Evolutionary conservation across 2,329 filamentous ascomycete species (phyloP), one percentile per base, ranked within the genome.

Genomic region (Coniochaeta sp.): DNA sequence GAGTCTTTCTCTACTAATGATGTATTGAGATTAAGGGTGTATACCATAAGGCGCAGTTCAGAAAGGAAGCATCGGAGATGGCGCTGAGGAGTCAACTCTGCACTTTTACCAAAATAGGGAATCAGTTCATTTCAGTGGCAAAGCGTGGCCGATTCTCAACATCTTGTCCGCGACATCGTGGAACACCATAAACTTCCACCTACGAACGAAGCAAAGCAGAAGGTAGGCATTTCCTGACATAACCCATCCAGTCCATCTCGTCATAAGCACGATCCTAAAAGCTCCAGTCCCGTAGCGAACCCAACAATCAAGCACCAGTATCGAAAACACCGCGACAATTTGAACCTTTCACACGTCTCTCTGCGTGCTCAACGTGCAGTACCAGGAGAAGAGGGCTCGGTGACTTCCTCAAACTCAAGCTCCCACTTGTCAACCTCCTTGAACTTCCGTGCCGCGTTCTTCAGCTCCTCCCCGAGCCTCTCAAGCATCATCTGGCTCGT

Each of bases 351-450:
- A 31, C 47, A 22, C 22, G 17, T 52, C 47, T 3, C 8, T 22
- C 5, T n/a, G n/a, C n/a, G 22, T 7, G 16, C 26, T 12, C n/a
- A 52, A 6, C 47, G 47, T 16, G 47, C 47, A 52, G 19, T 12
- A 3, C 47, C 47, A 17, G 47, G 47, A 24, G 83, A 85, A 61
- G 79, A 81, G 62, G 78, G 79, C 70, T 82, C 79, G 24, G 79
- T 79, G 57, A 85, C 79, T 65, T 86, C 84, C 74, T 89, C 87
- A 71, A 83, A 89, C 58, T 85, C 84, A 62, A 89, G 73, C 72
- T 87, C 79, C 85, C 86, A 89, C 72, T 80, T 77, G 70, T 89
- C 87, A 44, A 89, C 87, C 72, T 89, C 86, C 70, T 82, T 79
- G 67, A 89, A 89, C 72, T 89, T 89, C 69, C 76, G 79, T 11